phyloP scores from a whole-genome alignment of 176 grass and related monocot genomes.

The maize (Zea mays) region DNA sequence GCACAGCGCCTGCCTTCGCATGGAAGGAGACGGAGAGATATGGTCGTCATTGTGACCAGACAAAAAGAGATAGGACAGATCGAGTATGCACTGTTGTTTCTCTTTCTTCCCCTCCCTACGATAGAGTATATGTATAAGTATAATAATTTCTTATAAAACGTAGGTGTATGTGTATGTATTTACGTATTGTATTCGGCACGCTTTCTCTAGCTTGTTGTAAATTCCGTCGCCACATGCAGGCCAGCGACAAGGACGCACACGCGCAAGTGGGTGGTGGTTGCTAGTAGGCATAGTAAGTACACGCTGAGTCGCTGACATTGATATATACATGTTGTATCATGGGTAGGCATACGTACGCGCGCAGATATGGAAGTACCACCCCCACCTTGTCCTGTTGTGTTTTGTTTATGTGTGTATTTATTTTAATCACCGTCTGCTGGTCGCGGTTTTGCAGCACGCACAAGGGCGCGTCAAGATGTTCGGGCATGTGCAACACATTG shows the following conservation, averaged over 20 bases:
- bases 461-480: not conserved
- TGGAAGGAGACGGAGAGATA: not conserved
- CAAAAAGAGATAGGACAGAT: not conserved
- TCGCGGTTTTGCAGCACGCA: not conserved
- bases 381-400: not conserved
- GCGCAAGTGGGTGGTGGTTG: not conserved
- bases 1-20: not conserved
- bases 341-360: not conserved
- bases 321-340: not conserved
- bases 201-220: not conserved
- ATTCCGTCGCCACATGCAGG: not conserved
- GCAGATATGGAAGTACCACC: not conserved
- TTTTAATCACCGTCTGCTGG: conserved; percentile 14
- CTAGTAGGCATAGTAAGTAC: not conserved
- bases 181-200: not conserved
- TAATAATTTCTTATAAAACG: too few relatives aligned
- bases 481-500: conserved; percentile 40
- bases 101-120: too few relatives aligned
- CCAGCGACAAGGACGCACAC: not conserved
- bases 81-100: not conserved
- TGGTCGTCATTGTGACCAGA: not conserved
- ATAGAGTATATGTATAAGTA: too few relatives aligned
- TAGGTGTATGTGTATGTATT: too few relatives aligned
- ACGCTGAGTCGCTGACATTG: not conserved
- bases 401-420: not conserved